phyloP scores from a whole-genome alignment of 2,329 filamentous ascomycete genomes.

The Fusarium sp. region DNA sequence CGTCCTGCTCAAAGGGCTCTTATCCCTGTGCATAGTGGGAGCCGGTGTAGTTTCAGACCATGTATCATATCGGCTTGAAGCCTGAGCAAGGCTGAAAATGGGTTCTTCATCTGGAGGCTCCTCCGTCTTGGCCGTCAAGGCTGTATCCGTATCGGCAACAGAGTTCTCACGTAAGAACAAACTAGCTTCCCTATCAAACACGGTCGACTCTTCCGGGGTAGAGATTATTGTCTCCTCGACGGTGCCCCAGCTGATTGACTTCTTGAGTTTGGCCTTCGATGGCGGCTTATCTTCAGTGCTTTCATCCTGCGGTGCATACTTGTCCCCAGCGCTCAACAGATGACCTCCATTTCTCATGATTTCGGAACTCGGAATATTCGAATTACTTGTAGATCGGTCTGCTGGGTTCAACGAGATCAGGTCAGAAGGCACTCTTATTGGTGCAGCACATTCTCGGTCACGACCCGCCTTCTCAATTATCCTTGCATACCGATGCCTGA shows the following conservation, averaged over 20 bases:
- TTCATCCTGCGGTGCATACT: conserved; percentile 13
- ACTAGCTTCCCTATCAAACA: conserved; percentile 39
- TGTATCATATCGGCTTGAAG: background rate
- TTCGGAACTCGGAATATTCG: conserved; percentile 3
- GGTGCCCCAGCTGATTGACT: conserved; percentile 46
- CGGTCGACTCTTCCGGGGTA: conserved; percentile 46
- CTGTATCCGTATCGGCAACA: background rate
- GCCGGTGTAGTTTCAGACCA: conserved; percentile 4
- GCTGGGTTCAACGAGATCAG: conserved; percentile 51
- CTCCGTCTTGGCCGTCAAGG: conserved; percentile 3
- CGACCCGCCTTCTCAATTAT: conserved; percentile 59
- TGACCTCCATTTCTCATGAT: conserved; percentile 29
- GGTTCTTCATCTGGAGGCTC: background rate
- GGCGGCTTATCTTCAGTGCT: background rate
- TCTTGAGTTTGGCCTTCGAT: conserved; percentile 44
- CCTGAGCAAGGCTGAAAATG: background rate
- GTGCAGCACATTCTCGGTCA: conserved; percentile 59
- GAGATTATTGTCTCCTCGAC: conserved; percentile 39
- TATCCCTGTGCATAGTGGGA: background rate
- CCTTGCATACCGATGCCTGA: conserved; percentile 54
- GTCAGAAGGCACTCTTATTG: conserved; percentile 52
- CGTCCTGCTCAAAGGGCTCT: background rate
- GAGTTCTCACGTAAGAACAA: conserved; percentile 41
- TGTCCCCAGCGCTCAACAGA: conserved; percentile 10
- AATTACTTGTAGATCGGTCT: conserved; percentile 9